Evolutionary conservation across 257 asterid species (phyloP).

Genomic region (Apocynum venetum): DNA sequence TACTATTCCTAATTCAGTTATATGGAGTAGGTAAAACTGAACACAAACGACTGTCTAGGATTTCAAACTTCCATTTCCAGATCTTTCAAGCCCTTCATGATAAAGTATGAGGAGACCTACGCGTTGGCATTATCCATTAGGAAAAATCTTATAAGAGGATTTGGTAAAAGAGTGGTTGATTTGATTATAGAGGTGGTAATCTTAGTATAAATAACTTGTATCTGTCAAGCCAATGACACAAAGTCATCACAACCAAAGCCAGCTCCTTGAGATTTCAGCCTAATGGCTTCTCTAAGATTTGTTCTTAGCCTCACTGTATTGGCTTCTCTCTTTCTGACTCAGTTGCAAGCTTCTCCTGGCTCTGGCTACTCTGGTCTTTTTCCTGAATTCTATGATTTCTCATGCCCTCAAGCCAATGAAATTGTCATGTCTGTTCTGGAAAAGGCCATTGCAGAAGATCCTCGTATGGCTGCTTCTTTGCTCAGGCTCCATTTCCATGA

Average conservation of each 20-base stretch:
- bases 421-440: constrained; percentile 69
- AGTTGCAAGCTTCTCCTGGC: constrained; percentile 34
- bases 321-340: constrained; percentile 25
- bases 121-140: constrained; percentile 33
- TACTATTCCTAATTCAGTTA: constrained; percentile 18
- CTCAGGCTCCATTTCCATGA: constrained; percentile 71
- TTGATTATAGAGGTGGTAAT: constrained; percentile 1
- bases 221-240: neutral
- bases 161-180: constrained; percentile 58
- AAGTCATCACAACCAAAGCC: neutral
- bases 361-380: constrained; percentile 33
- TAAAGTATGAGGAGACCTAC: constrained; percentile 7
- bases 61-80: constrained; percentile 20
- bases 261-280: neutral
- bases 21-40: constrained; percentile 71
- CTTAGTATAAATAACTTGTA: constrained; percentile 24
- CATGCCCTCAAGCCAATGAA: constrained; percentile 79
- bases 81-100: neutral
- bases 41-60: constrained; percentile 36
- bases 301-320: constrained; percentile 22
- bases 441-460: constrained; percentile 50
- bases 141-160: constrained; percentile 33
- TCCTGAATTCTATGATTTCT: constrained; percentile 44
- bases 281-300: constrained; percentile 39
- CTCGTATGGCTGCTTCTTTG: constrained; percentile 77